Base-by-base conservation (phyloP, 2,329 filamentous ascomycete genomes). In the Mariannaea elegans region DNA sequence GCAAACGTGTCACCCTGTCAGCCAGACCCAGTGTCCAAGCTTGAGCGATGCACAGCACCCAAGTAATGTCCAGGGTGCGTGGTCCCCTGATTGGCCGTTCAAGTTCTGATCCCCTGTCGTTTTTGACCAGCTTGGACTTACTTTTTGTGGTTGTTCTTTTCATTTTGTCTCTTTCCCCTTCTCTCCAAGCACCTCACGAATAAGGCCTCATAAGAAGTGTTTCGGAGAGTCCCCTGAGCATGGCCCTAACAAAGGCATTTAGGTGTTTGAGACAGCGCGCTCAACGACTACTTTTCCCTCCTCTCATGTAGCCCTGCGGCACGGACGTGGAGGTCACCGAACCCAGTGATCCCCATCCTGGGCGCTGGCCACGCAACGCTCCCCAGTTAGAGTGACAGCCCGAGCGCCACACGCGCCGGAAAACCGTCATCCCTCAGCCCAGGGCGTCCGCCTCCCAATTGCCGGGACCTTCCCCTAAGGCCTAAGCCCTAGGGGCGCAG, bases 71-170 rank as follows among this genome's bases (percentile, higher is more conserved):
- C 44, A 44, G 65, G 59, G 61, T 49, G 48, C 49, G 49, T 44
- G 42, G 52, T 12, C 16, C 44, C 36, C 63, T 65, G 59, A 70
- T 70, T 69, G 64, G 67, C 14, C 31, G 24, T 57, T 19, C 34
- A 52, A 45, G 24, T 29, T 57, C 42, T 48, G 36, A 27, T 62
- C 61, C 67, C 59, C 53, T 65, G 62, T 57, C 55, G 56, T 31
- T 41, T 24, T 29, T 61, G 52, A 52, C 36, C 55, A 19, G 38
- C 16, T 34, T 53, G 24, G 50, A 60, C 42, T 70, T 68, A 39
- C 62, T 65, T 67, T 66, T 68, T 66, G 38, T 50, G 36, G 45
- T 39, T 57, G 38, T 44, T 21, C 36, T 21, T 42, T 7, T 45
- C 32, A 29, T 36, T 39, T 12, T 48, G 32, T 31, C 34, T 21